A percentile compares a stretch with the other conserved stretches of the same genome.
Evolutionary conservation across 2,329 filamentous ascomycete species (phyloP).

Genomic region (Rugonectria rugulosa): DNA sequence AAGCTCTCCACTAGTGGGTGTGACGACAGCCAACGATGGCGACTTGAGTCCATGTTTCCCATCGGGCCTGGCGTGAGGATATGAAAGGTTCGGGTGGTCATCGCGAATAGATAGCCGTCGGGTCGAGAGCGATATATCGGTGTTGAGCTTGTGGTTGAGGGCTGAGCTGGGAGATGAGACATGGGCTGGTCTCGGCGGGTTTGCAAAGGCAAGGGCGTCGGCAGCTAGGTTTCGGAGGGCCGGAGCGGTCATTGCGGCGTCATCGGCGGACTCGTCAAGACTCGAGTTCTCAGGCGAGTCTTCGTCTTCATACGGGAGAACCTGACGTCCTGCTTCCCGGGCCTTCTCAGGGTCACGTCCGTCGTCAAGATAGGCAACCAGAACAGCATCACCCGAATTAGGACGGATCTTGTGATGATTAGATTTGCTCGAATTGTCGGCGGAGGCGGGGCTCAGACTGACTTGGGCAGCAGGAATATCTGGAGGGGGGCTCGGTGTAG

Average conservation of each 20-base stretch:
- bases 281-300: slow-evolving; percentile 34
- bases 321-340: slow-evolving; percentile 59
- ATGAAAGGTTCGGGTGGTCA: slow-evolving; percentile 31
- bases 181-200: slow-evolving; percentile 20
- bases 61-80: slow-evolving; percentile 6
- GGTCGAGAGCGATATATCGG: slow-evolving; percentile 42
- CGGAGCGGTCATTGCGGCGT: slow-evolving; percentile 32
- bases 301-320: slow-evolving; percentile 55
- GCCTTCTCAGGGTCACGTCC: slow-evolving; percentile 73
- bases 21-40: slow-evolving; percentile 32
- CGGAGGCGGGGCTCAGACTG: slow-evolving; percentile 42
- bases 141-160: slow-evolving; percentile 29
- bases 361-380: slow-evolving; percentile 70
- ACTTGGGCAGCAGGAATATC: slow-evolving; percentile 48
- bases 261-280: slow-evolving; percentile 19
- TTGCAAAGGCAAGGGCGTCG: slow-evolving; percentile 35
- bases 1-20: slow-evolving; percentile 41
- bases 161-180: slow-evolving; percentile 16
- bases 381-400: slow-evolving; percentile 70
- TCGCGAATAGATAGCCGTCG: slow-evolving; percentile 46
- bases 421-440: slow-evolving; percentile 56
- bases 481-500: slow-evolving; percentile 44
- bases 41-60: slow-evolving; percentile 31
- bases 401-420: slow-evolving; percentile 61
- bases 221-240: slow-evolving; percentile 43